Conservation (phyloP, 169 alveolate genomes). For the Babesia sp. region DNA sequence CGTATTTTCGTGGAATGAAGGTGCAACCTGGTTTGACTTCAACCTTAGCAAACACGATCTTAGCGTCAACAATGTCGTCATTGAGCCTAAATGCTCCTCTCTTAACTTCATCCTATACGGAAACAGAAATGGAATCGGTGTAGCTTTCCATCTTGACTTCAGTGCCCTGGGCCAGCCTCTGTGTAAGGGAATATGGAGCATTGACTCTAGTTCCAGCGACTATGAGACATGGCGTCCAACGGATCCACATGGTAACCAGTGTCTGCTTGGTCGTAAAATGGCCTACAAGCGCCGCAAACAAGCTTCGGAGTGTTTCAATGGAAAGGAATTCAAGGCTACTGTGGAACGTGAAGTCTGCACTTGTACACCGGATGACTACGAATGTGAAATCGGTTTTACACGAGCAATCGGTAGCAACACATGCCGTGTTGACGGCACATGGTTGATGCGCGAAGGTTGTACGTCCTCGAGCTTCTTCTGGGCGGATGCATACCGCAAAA, state of each 20-base stretch:
- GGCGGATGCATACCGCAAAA: constrained; percentile 90
- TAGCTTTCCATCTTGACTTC: constrained; percentile 92
- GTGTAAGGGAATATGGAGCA: constrained; percentile 93
- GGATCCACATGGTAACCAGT: constrained; percentile 80
- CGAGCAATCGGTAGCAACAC: constrained; percentile 82
- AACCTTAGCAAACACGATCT: constrained; percentile 85
- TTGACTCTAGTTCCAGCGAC: constrained; percentile 92
- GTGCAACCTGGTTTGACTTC: constrained; percentile 95
- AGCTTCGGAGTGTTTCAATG: constrained; percentile 95
- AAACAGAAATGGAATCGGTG: constrained; percentile 87
- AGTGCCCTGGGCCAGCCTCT: constrained; percentile 91
- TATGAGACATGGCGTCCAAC: constrained; percentile 94
- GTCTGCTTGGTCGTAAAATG: constrained; percentile 90
- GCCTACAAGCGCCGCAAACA: constrained; percentile 93
- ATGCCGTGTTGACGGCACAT: constrained; percentile 79
- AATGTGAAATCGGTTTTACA: constrained; percentile 95
- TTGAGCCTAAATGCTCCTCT: constrained; percentile 94
- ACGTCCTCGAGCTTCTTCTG: constrained; percentile 75
- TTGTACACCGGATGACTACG: constrained; percentile 96
- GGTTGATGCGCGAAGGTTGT: constrained; percentile 75
- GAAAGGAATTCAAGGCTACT: constrained; percentile 92
- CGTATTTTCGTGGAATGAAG: constrained; percentile 94
- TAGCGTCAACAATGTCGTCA: constrained; percentile 90
- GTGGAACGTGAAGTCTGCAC: constrained; percentile 87
- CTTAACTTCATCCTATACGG: constrained; percentile 95